Percentiles rank a stretch among this genome's conserved stretches.
Conservation (phyloP, 345 rosid genomes). For the Linum usitatissimum region DNA sequence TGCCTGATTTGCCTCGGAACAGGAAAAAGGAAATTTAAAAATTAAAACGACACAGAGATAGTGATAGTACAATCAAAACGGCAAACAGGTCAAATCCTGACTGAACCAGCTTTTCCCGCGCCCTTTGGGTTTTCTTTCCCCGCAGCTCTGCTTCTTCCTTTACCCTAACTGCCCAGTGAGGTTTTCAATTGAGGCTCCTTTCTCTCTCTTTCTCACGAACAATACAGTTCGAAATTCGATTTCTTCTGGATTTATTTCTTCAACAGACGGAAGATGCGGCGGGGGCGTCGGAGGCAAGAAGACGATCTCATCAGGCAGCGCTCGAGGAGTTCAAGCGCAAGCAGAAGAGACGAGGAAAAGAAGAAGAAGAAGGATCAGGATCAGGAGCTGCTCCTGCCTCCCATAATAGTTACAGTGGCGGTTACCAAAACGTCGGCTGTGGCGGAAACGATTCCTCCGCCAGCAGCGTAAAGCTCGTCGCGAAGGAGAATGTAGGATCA, state of each 20-base stretch:
- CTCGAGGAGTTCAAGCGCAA: slow-evolving; percentile 4
- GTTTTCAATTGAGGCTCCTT: no score
- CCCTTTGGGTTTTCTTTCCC: no score
- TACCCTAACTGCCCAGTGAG: no score
- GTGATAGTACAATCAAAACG: no score
- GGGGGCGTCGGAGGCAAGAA: slow-evolving; percentile 6
- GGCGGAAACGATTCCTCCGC: background rate
- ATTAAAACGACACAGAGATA: background rate
- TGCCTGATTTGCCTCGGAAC: background rate
- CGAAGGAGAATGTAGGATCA: background rate
- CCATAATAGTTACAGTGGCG: background rate
- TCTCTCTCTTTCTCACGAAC: no score
- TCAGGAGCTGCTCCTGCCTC: background rate
- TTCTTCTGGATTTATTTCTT: background rate
- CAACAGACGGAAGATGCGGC: background rate
- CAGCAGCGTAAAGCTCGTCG: background rate
- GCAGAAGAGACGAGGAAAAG: background rate
- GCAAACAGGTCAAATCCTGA: no score
- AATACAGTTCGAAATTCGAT: background rate
- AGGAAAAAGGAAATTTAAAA: background rate
- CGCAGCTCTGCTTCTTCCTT: no score
- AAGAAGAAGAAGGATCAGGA: background rate
- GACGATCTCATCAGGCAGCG: background rate
- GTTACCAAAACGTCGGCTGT: background rate
- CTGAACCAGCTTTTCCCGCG: no score